These are phyloP conservation scores for Melanogaster broomeanus DNA, from an alignment of 768 basidiomycete species.

Conservation along the genomic window DNA sequence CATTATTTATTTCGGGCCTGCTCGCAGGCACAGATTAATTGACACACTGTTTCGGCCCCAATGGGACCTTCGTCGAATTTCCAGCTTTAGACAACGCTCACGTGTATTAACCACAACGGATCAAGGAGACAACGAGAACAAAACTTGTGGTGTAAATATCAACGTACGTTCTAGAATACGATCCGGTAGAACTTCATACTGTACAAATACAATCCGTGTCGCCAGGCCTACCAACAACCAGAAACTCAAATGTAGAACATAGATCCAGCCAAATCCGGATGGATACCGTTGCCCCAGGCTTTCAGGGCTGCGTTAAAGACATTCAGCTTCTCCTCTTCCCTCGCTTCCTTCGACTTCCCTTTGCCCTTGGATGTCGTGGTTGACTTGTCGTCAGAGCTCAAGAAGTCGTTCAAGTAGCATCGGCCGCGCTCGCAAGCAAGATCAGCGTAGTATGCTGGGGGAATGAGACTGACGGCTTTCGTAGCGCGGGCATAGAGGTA, in stretches of 20 bases:
- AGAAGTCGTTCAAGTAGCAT: slow-evolving; percentile 72
- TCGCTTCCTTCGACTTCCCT: slow-evolving; percentile 29
- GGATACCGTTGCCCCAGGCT: slow-evolving; percentile 59
- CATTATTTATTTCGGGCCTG: neutral
- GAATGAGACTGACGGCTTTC: slow-evolving; percentile 79
- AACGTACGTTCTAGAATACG: neutral
- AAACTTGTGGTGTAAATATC: too few relatives aligned
- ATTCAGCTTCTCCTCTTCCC: slow-evolving; percentile 27
- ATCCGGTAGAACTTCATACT: neutral
- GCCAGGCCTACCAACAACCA: neutral
- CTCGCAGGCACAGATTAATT: neutral
- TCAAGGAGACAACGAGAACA: too few relatives aligned
- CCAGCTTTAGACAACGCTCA: too few relatives aligned
- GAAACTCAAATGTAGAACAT: slow-evolving; percentile 72
- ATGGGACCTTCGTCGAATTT: too few relatives aligned
- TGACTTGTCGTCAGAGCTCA: slow-evolving; percentile 57
- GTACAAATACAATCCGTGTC: neutral
- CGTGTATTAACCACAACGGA: too few relatives aligned
- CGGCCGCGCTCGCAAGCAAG: slow-evolving; percentile 80
- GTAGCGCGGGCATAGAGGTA: slow-evolving; percentile 85
- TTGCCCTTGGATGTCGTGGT: slow-evolving; percentile 38
- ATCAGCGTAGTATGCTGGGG: slow-evolving; percentile 81
- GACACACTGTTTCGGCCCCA: too few relatives aligned
- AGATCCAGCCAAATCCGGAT: slow-evolving; percentile 54
- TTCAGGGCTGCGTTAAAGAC: slow-evolving; percentile 21